Base-by-base conservation (phyloP, 169 alveolate genomes). In the Eimeria necatrix region DNA sequence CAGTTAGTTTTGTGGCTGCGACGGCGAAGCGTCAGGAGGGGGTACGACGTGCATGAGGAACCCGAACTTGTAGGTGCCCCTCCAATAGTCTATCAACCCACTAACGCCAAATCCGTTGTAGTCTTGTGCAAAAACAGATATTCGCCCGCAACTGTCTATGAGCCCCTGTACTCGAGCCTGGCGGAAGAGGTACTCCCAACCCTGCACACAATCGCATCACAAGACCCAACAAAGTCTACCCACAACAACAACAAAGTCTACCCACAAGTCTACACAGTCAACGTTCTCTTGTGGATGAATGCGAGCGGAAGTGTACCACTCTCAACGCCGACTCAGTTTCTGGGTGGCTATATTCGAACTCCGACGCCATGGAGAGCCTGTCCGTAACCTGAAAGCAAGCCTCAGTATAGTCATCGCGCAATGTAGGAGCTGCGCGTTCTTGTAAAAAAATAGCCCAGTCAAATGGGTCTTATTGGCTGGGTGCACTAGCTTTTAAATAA, bases 141-240 rank as follows among this genome's bases (percentile, higher is more conserved):
- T 97, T 68, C 97, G 97, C 9, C 99, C 99, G 73, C 97, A 84
- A 18, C 98, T 97, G 95, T 98, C 99, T 26, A 98, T 94, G 18
- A 81, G 49, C 26, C 99, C 99, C 96, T 98, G 99, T 26, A 98
- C 98, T 32, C 99, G 97, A 9, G 99, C 99, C 93, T 98, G 98
- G 74, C 99, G 95, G 95, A 98, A 98, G 51, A 97, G 86, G 96
- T 98, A 98, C 85, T 98, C 99, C 98, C 98, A 98, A 4, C 99
- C 99, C 96, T 96, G 95, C 53, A 94, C 81, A 93, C 95, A 83
- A 46, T 22, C 61, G 10, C 87, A 73, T 18, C 7, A 0, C 22
- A 46, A 61, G n/a, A 32, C 51, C 4, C 48, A 41, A 9, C 9
- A 22, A 64, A 32, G 16, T 61, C 59, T 2, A 48, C 81, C 83